Evolutionary conservation across 83 land plant genomes (phyloP).

Genomic region (Isoetes engelmannii): DNA sequence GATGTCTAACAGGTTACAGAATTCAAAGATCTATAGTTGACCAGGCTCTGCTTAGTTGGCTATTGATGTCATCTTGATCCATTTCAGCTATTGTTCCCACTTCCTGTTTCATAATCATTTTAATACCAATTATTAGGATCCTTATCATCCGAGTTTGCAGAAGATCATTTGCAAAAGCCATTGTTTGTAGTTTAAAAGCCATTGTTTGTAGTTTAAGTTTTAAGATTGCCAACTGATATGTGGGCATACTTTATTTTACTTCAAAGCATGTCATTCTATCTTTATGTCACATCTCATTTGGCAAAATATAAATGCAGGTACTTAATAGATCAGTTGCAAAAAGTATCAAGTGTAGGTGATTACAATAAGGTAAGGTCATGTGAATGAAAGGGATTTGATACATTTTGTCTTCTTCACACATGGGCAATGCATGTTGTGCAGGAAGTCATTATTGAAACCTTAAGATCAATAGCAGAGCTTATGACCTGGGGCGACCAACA

Average conservation of each 20-base stretch:
- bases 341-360: conserved; percentile 44
- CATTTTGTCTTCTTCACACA: neutral
- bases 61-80: neutral
- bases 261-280: too few species aligned
- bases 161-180: too few species aligned
- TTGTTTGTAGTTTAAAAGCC: too few species aligned
- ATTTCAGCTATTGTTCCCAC: neutral
- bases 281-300: too few species aligned
- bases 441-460: conserved; percentile 85
- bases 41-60: too few species aligned
- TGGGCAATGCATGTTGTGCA: conserved; percentile 12
- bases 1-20: too few species aligned
- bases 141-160: too few species aligned
- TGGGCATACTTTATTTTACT: too few species aligned
- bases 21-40: too few species aligned
- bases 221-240: neutral
- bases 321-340: conserved; percentile 61
- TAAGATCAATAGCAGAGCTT: conserved; percentile 90
- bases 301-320: conserved; percentile 31
- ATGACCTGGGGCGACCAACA: conserved; percentile 95
- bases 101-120: neutral
- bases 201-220: neutral
- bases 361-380: conserved; percentile 64
- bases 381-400: neutral
- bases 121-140: too few species aligned